A percentile compares a stretch with the other conserved stretches of the same genome.
Evolutionary conservation across 2,329 filamentous ascomycete species (phyloP).

Genomic region (Aspergillus uvarum): DNA sequence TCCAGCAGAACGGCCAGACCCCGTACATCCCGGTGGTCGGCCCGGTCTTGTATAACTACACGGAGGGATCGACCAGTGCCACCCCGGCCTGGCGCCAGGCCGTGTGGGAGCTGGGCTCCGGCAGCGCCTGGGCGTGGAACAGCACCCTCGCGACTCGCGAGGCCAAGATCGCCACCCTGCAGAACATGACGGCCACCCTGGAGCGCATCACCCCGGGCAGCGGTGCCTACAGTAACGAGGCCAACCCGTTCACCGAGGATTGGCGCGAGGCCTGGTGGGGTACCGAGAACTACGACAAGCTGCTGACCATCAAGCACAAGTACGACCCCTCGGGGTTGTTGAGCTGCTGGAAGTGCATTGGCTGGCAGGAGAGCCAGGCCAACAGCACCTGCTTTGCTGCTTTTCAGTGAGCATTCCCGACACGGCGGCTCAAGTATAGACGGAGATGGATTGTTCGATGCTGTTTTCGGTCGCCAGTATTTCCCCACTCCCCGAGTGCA

Average conservation of each 20-base stretch:
- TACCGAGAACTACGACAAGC: slow-evolving; percentile 18
- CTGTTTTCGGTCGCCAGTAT: not conserved
- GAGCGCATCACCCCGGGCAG: slow-evolving; percentile 18
- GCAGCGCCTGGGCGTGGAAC: slow-evolving; percentile 18
- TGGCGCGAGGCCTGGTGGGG: slow-evolving; percentile 24
- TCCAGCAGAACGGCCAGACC: slow-evolving; percentile 8
- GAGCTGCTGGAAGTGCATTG: slow-evolving; percentile 22
- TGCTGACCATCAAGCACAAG: slow-evolving; percentile 21
- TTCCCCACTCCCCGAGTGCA: no score
- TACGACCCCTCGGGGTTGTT: slow-evolving; percentile 20
- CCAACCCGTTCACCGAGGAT: slow-evolving; percentile 19
- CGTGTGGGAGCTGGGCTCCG: slow-evolving; percentile 18
- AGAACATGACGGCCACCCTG: slow-evolving; percentile 15
- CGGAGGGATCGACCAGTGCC: slow-evolving; percentile 17
- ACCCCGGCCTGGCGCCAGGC: slow-evolving; percentile 22
- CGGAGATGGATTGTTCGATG: not conserved
- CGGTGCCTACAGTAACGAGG: slow-evolving; percentile 22
- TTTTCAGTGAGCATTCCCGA: not conserved
- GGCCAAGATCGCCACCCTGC: slow-evolving; percentile 12
- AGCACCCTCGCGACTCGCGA: slow-evolving; percentile 14
- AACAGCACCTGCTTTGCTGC: slow-evolving; percentile 14
- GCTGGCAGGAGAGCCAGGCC: slow-evolving; percentile 15
- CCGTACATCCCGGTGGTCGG: slow-evolving; percentile 21
- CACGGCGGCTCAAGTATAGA: not conserved
- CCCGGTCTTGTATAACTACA: slow-evolving; percentile 20